Evolutionary conservation across 2,329 filamentous ascomycete genomes (phyloP), one percentile per base, ranked within the genome.

Genomic region (Aspergillus bombycis): DNA sequence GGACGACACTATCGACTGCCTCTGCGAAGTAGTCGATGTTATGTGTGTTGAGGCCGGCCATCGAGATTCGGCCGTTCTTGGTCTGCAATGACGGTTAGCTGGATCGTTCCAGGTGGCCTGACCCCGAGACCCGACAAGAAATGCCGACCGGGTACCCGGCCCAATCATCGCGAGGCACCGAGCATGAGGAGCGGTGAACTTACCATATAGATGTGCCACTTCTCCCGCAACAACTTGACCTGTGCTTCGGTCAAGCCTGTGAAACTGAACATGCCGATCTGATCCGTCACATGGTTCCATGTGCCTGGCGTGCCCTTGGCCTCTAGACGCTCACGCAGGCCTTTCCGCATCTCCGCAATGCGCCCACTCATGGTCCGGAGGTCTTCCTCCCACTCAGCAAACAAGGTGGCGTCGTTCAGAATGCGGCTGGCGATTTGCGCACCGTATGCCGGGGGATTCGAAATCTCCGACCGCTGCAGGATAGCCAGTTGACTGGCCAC

Each of bases 231-330:
- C 54, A 76, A 71, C 68, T 74, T 68, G 4, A 87, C 83, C 66
- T 86, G 84, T 4, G 73, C 63, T 63, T 83, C 80, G 5, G 65
- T 81, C 64, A 88, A 73, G 0, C 85, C 85, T 0, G 84, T 84
- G 62, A 96, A 99, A 78, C 90, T 94, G 83, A 99, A 99, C 95
- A 99, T 99, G 82, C 95, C 95, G 76, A 99, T 99, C 85, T 99
- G 95, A 73, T 96, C 92, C 19, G 94, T 97, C 77, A 99, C 96
- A 81, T 99, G 95, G 75, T 94, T 92, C 95, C 95, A 99, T 16
- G 87, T 91, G 36, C 94, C 94, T 0, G 94, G 94, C 0, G 95
- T 97, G 34, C 87, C 88, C 64, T 94, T 86, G 74, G 89, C 88
- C 81, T 98, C 94, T 12, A 99, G 87, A 79, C 94, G 92, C 61